Percentiles rank a stretch among this genome's conserved stretches.
Evolutionary conservation across 1,139 yeast genomes (phyloP).

Genomic region (Candida sp.): DNA sequence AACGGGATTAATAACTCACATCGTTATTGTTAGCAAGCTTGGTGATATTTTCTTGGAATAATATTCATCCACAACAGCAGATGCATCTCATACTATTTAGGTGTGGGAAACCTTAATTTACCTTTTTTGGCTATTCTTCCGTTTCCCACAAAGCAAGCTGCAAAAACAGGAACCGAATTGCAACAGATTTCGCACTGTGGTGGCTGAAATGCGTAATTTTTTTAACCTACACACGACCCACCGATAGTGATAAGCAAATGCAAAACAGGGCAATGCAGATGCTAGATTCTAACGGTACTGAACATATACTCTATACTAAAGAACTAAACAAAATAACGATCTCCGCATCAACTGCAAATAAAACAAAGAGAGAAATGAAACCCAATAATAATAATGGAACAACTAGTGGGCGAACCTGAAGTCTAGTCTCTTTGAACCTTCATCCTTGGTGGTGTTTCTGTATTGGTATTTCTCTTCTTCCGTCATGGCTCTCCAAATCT

Average conservation of each 20-base stretch:
- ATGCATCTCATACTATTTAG: no score
- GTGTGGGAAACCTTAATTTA: no score
- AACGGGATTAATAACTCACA: no score
- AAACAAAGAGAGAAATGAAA: neutral
- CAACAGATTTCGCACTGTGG: neutral
- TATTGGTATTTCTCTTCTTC: slow-evolving; percentile 52
- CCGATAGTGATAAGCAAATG: neutral
- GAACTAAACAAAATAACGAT: no score
- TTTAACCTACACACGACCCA: neutral
- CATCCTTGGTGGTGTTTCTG: slow-evolving; percentile 43
- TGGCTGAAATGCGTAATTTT: neutral
- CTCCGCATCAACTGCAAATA: neutral
- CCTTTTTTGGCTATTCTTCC: no score
- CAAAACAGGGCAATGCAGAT: no score
- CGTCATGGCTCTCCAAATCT: slow-evolving; percentile 51
- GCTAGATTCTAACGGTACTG: no score
- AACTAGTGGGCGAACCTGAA: slow-evolving; percentile 36
- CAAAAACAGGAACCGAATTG: neutral
- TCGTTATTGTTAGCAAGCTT: no score
- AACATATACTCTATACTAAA: no score
- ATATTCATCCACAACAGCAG: no score
- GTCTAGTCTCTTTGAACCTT: slow-evolving; percentile 61
- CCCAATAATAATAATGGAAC: neutral
- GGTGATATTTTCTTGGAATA: no score
- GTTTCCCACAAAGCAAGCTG: neutral